A percentile compares a stretch with the other conserved stretches of the same genome.
Evolutionary conservation across 768 basidiomycete species (phyloP).

Genomic region (Podaxis rugospora): DNA sequence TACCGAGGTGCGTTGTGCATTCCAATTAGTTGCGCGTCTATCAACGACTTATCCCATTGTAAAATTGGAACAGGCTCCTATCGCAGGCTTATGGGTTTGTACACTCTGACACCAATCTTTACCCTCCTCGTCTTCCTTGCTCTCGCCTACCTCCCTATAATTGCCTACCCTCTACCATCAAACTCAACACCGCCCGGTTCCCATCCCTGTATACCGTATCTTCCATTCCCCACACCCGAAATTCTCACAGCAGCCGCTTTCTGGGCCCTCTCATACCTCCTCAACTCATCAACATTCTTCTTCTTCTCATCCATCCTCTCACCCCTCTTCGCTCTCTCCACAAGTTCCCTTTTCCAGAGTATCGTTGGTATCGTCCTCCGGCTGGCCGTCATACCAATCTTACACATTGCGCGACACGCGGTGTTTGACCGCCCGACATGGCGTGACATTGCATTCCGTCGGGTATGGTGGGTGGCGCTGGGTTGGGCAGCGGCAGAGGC

Average conservation of each 20-base stretch:
- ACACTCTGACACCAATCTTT: slow-evolving; percentile 56
- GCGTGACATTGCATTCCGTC: slow-evolving; percentile 52
- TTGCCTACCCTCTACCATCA: slow-evolving; percentile 40
- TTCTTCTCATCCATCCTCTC: slow-evolving; percentile 38
- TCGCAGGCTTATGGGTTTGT: slow-evolving; percentile 45
- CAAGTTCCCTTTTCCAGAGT: slow-evolving; percentile 54
- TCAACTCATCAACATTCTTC: slow-evolving; percentile 33
- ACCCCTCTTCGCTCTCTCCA: slow-evolving; percentile 44
- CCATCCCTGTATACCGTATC: slow-evolving; percentile 39
- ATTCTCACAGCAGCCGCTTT: slow-evolving; percentile 55
- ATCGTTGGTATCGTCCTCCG: slow-evolving; percentile 41
- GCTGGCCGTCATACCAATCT: slow-evolving; percentile 17
- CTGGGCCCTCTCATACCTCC: slow-evolving; percentile 54
- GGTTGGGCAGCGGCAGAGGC: slow-evolving; percentile 75
- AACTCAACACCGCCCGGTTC: slow-evolving; percentile 18
- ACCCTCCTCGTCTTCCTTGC: slow-evolving; percentile 44
- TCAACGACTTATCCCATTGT: slow-evolving; percentile 6
- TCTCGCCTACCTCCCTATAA: slow-evolving; percentile 44
- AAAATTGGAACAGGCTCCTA: slow-evolving; percentile 52
- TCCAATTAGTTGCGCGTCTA: neutral
- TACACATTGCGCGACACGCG: slow-evolving; percentile 11
- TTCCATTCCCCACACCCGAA: slow-evolving; percentile 64
- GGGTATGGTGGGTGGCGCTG: slow-evolving; percentile 75
- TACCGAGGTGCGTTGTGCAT: slow-evolving; percentile 22
- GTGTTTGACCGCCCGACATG: slow-evolving; percentile 42